Evolutionary conservation across 2,329 filamentous ascomycete genomes (phyloP).

Genomic region (Paracorniculantispora psalliotae): DNA sequence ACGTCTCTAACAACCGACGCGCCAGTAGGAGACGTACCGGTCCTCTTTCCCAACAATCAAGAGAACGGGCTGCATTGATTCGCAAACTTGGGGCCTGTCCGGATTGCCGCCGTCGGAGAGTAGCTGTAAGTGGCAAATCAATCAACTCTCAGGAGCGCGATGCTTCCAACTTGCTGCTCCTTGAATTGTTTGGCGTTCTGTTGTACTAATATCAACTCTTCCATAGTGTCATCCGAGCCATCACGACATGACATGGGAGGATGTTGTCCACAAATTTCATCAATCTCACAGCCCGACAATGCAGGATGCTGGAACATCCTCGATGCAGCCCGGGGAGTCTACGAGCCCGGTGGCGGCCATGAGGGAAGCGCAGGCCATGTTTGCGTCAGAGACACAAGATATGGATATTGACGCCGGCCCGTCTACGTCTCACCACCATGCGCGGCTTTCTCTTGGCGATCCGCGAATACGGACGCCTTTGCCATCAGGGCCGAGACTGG

Average conservation of each 20-base stretch:
- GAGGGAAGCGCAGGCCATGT: constrained; percentile 33
- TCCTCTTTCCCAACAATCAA: constrained; percentile 52
- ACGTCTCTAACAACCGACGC: constrained; percentile 48
- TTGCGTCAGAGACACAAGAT: constrained; percentile 43
- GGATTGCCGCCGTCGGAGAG: constrained; percentile 51
- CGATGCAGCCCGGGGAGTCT: constrained; percentile 35
- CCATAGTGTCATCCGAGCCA: constrained; percentile 53
- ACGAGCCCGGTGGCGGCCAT: constrained; percentile 42
- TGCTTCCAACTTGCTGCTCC: too few species aligned
- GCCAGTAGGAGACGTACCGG: constrained; percentile 55
- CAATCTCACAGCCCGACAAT: constrained; percentile 47
- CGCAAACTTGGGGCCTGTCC: constrained; percentile 54
- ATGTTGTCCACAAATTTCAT: constrained; percentile 50
- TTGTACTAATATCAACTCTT: constrained; percentile 5
- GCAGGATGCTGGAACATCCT: constrained; percentile 42
- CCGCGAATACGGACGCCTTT: constrained; percentile 51
- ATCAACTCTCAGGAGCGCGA: neutral
- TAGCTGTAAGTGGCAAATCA: constrained; percentile 47
- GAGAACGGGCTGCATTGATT: constrained; percentile 55
- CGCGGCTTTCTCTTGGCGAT: constrained; percentile 39
- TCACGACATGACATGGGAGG: constrained; percentile 58
- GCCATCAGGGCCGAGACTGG: constrained; percentile 50
- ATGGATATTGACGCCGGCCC: constrained; percentile 49
- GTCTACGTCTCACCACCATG: constrained; percentile 28
- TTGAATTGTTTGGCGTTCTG: too few species aligned